Conservation (phyloP, 2,329 filamentous ascomycete species). For the Colletotrichum godetiae region DNA sequence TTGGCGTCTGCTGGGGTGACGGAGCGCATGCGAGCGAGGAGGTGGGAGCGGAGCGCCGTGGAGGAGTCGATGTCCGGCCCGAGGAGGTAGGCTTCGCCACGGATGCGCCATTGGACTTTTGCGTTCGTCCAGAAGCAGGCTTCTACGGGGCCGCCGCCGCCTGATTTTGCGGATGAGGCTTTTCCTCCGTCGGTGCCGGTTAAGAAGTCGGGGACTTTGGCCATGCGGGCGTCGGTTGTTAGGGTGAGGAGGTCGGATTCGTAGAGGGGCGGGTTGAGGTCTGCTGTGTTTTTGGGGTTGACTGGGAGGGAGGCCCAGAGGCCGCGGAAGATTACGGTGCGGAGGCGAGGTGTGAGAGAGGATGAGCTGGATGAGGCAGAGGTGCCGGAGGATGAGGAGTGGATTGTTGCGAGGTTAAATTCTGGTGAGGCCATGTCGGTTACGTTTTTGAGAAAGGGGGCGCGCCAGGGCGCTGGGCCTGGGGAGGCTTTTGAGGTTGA, state of each 20-base stretch:
- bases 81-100: constrained; percentile 80
- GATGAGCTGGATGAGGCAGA: no score
- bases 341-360: constrained; percentile 60
- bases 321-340: constrained; percentile 87
- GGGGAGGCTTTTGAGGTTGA: constrained; percentile 20
- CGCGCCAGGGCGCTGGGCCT: constrained; percentile 63
- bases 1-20: constrained; percentile 43
- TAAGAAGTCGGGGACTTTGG: constrained; percentile 81
- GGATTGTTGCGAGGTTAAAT: constrained; percentile 64
- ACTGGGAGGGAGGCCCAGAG: constrained; percentile 81
- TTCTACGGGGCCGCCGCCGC: constrained; percentile 80
- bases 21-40: constrained; percentile 73
- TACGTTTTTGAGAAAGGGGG: constrained; percentile 63
- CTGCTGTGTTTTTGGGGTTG: constrained; percentile 79
- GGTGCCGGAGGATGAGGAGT: constrained; percentile 39
- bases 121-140: constrained; percentile 83
- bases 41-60: constrained; percentile 66
- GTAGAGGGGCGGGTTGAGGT: constrained; percentile 75
- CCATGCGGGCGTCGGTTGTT: constrained; percentile 90
- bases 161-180: constrained; percentile 39
- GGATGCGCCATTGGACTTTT: constrained; percentile 86
- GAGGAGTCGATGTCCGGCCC: constrained; percentile 71
- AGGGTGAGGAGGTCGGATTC: constrained; percentile 84
- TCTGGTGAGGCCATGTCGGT: constrained; percentile 57
- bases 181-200: constrained; percentile 45